Base-by-base conservation (phyloP, 495 filamentous ascomycete species). In the Oidiodendron maius region DNA sequence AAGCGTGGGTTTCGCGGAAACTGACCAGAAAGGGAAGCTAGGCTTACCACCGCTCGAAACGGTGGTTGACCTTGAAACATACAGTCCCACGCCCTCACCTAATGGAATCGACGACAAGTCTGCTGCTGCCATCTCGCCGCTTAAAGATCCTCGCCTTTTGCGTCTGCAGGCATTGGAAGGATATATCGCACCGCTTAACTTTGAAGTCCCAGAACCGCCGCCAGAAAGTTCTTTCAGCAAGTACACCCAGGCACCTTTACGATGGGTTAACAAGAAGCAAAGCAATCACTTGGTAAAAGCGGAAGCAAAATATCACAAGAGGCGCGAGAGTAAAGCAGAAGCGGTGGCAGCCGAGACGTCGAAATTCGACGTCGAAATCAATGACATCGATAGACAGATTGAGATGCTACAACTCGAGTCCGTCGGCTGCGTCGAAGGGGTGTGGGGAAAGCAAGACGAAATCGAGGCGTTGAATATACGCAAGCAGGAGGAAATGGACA, bases 151-250 rank as follows among this genome's bases (percentile, higher is more conserved):
- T n/a, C 4, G 48, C 30, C 12, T 50, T 12, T 11, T 22, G n/a
- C 22, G 48, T 16, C 28, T 44, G 28, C 17, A 25, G n/a, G 48
- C 48, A 3, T n/a, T 50, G 40, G 28, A 50, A 21, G 48, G 48
- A 5, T 44, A 30, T 25, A 50, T 50, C 24, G 39, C 48, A 1
- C 48, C 39, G 6, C 20, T 50, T 21, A 32, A 50, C 13, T 50
- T 50, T 13, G 40, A 50, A n/a, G 24, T n/a, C 1, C 22, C 26
- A 1, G 3, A n/a, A 3, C 8, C 16, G 1, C 26, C 25, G 13
- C 24, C 47, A 8, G 20, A 34, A 15, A 30, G 39, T 1, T 2
- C 11, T 39, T 37, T 50, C 24, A 25, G 32, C 17, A 50, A 44
- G 34, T 36, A 20, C 6, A 40, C 39, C 3, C 15, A 23, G 17